Evolutionary conservation across 2,329 filamentous ascomycete genomes (phyloP).

Genomic region (Mycogone perniciosa): DNA sequence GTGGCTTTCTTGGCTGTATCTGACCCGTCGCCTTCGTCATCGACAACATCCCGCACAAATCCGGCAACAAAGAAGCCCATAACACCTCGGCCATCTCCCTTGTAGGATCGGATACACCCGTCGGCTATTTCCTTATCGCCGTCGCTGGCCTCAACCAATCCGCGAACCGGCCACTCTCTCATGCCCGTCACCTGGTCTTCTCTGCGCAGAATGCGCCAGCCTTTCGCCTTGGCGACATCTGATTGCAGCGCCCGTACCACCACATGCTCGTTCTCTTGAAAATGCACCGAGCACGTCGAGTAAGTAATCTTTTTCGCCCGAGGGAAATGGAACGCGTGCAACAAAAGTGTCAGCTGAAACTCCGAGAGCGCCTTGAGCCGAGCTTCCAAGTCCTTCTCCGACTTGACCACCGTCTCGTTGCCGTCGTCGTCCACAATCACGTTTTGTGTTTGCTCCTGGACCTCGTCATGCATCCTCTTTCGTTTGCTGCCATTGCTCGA

Average conservation of each 20-base stretch:
- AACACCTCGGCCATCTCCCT: constrained; percentile 72
- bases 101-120: constrained; percentile 74
- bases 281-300: constrained; percentile 86
- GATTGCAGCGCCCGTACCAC: constrained; percentile 67
- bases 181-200: constrained; percentile 71
- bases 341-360: constrained; percentile 76
- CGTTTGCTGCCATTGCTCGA: constrained; percentile 23
- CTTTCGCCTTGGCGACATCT: constrained; percentile 54
- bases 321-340: constrained; percentile 80
- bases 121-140: constrained; percentile 55
- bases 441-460: constrained; percentile 24
- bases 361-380: constrained; percentile 68
- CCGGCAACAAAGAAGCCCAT: constrained; percentile 96
- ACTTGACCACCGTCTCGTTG: constrained; percentile 44
- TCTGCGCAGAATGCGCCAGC: constrained; percentile 72
- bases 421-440: constrained; percentile 53
- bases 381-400: constrained; percentile 51
- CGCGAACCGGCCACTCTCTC: constrained; percentile 66
- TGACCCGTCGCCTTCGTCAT: neutral
- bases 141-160: constrained; percentile 42
- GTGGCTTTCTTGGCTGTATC: neutral
- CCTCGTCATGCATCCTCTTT: constrained; percentile 42
- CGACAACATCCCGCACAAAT: constrained; percentile 49
- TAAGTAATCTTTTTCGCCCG: constrained; percentile 73
- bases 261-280: constrained; percentile 82